Conservation (phyloP, 1,284 basidiomycete species). For the Cutaneotrichosporon cutaneum region DNA sequence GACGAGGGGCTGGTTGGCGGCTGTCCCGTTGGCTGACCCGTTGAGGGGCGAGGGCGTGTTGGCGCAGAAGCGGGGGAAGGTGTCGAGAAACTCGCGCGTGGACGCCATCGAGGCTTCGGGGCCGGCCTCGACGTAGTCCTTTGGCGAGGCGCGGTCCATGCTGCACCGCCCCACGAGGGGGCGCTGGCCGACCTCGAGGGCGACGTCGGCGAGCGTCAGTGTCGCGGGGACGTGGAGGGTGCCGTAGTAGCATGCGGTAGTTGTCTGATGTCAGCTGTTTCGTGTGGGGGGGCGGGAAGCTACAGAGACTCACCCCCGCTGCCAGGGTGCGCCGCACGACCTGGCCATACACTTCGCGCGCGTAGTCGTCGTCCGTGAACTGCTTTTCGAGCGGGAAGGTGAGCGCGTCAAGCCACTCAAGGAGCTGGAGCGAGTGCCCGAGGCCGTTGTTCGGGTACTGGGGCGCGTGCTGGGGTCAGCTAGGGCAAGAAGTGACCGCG, state of each 20-base stretch:
- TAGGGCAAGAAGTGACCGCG: too few relatives aligned
- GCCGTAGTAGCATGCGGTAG: conserved; percentile 90
- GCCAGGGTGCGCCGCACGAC: conserved; percentile 75
- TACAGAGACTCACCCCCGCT: conserved; percentile 63
- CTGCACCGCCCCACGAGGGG: conserved; percentile 90
- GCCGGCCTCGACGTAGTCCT: conserved; percentile 70
- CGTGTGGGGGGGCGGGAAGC: too few relatives aligned
- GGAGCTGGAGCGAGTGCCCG: conserved; percentile 64
- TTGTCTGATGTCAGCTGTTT: conserved; percentile 62
- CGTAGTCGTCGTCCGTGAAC: conserved; percentile 72
- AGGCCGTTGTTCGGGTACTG: conserved; percentile 82
- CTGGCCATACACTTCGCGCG: conserved; percentile 65
- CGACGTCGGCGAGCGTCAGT: conserved; percentile 74
- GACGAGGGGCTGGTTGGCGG: conserved; percentile 58
- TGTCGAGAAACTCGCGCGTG: conserved; percentile 66
- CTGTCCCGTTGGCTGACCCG: neutral
- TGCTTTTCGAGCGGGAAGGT: conserved; percentile 88
- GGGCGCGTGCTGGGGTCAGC: conserved; percentile 69
- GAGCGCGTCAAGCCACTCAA: conserved; percentile 82
- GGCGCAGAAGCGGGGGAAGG: conserved; percentile 59
- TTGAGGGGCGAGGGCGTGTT: neutral
- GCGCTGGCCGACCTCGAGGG: conserved; percentile 72
- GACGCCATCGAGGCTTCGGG: conserved; percentile 60
- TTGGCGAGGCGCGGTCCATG: conserved; percentile 78
- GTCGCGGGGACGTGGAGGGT: conserved; percentile 79